Evolutionary conservation across 2,329 filamentous ascomycete species (phyloP).

Genomic region (Ambrosiella xylebori): DNA sequence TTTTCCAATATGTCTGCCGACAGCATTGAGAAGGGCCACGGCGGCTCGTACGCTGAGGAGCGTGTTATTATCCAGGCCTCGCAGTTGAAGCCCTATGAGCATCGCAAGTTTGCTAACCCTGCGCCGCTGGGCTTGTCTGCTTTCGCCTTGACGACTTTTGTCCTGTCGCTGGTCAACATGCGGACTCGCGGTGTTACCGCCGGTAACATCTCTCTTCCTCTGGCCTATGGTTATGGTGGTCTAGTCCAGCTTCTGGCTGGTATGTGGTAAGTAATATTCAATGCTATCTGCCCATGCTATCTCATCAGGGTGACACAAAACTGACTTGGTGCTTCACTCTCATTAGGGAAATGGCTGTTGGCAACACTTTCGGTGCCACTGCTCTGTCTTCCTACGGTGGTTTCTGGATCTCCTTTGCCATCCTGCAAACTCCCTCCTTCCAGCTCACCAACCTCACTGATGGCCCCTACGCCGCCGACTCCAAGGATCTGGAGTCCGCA

Average conservation of each 20-base stretch:
- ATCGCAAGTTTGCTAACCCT: constrained; percentile 63
- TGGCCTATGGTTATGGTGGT: constrained; percentile 61
- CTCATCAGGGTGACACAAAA: neutral
- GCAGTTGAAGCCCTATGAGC: constrained; percentile 42
- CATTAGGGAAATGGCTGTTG: constrained; percentile 68
- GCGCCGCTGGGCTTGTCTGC: constrained; percentile 60
- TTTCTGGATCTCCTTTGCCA: constrained; percentile 65
- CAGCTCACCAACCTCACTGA: constrained; percentile 30
- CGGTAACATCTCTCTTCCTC: constrained; percentile 50
- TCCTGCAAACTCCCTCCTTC: constrained; percentile 54
- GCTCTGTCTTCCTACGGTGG: constrained; percentile 67
- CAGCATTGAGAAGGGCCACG: constrained; percentile 11
- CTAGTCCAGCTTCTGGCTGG: constrained; percentile 63
- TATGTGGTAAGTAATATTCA: constrained; percentile 51
- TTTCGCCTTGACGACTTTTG: constrained; percentile 71
- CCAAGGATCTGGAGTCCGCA: constrained; percentile 35
- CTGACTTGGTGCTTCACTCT: neutral
- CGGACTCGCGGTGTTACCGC: constrained; percentile 38
- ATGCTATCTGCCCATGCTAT: neutral
- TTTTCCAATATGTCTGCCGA: constrained; percentile 13
- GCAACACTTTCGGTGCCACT: constrained; percentile 73
- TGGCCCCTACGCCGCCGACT: constrained; percentile 29
- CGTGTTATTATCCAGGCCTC: constrained; percentile 41
- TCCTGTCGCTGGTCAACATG: constrained; percentile 60
- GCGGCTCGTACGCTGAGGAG: constrained; percentile 10